A percentile compares a stretch with the other conserved stretches of the same genome.
phyloP scores from a whole-genome alignment of 169 alveolate genomes.

The Cryptosporidium xiaoi region DNA sequence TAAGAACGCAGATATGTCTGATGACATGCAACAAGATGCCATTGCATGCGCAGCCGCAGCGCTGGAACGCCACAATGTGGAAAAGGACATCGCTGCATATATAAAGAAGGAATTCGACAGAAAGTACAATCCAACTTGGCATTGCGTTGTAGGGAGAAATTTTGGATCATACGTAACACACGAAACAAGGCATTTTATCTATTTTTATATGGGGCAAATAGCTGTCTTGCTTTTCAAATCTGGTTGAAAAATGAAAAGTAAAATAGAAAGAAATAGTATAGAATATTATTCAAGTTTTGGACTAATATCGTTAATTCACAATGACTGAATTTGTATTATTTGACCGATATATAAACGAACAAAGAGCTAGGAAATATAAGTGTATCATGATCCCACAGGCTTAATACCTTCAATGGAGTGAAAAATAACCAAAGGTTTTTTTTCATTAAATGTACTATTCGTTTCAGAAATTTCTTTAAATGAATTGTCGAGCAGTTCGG shows the following conservation, averaged over 20 bases:
- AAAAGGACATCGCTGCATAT: slow-evolving; percentile 98
- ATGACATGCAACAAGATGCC: slow-evolving; percentile 98
- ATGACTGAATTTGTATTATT: background rate
- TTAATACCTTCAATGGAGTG: slow-evolving; percentile 45
- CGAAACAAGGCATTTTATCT: slow-evolving; percentile 99
- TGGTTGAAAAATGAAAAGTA: slow-evolving; percentile 85
- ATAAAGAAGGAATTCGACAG: slow-evolving; percentile 99
- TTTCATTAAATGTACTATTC: background rate
- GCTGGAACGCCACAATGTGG: slow-evolving; percentile 91
- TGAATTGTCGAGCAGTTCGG: slow-evolving; percentile 39
- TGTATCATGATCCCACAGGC: slow-evolving; percentile 23
- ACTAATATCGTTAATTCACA: too few relatives aligned
- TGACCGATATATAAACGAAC: background rate
- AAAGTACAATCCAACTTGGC: slow-evolving; percentile 98
- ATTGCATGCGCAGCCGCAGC: slow-evolving; percentile 99
- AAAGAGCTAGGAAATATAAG: background rate
- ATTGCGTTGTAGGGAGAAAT: slow-evolving; percentile 98
- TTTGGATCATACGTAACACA: slow-evolving; percentile 99
- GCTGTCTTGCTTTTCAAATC: slow-evolving; percentile 97
- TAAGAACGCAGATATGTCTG: slow-evolving; percentile 99
- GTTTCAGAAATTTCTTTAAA: slow-evolving; percentile 12
- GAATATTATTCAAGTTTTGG: background rate
- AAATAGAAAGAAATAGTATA: background rate
- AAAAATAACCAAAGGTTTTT: slow-evolving; percentile 32
- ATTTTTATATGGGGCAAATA: slow-evolving; percentile 98